These are phyloP conservation scores for Apium graveolens DNA, from an alignment of 129 eudicot species.

Conservation along the genomic window DNA sequence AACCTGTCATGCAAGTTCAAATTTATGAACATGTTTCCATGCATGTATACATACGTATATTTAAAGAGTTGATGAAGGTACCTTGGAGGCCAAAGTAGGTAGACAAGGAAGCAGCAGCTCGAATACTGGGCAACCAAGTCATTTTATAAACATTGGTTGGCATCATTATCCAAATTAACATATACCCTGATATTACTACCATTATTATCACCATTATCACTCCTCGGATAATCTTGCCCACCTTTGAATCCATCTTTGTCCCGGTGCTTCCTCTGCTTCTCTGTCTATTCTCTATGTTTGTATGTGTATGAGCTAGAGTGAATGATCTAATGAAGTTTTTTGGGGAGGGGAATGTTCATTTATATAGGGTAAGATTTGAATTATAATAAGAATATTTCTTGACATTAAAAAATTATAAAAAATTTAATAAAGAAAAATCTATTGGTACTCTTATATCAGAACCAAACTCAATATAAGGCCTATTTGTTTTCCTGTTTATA, in stretches of 20 bases:
- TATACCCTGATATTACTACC: slow-evolving; percentile 6
- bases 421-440: no score
- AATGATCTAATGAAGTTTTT: neutral
- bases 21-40: neutral
- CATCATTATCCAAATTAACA: slow-evolving; percentile 16
- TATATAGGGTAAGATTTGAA: neutral
- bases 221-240: slow-evolving; percentile 6
- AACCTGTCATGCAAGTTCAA: slow-evolving; percentile 30
- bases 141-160: slow-evolving; percentile 10
- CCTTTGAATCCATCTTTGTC: slow-evolving; percentile 17
- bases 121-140: slow-evolving; percentile 12
- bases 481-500: no score
- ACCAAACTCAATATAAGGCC: no score
- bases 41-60: neutral
- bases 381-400: no score
- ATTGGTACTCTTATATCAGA: no score
- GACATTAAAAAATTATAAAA: no score
- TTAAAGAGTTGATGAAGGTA: neutral
- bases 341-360: slow-evolving; percentile 3
- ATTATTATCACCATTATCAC: neutral
- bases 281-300: neutral
- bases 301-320: neutral
- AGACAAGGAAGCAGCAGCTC: slow-evolving; percentile 6
- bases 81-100: slow-evolving; percentile 24
- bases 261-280: neutral